Percentiles rank a stretch among this genome's conserved stretches.
phyloP scores from a whole-genome alignment of 2,329 filamentous ascomycete genomes.

The Graphiopsis chlorocephala region DNA sequence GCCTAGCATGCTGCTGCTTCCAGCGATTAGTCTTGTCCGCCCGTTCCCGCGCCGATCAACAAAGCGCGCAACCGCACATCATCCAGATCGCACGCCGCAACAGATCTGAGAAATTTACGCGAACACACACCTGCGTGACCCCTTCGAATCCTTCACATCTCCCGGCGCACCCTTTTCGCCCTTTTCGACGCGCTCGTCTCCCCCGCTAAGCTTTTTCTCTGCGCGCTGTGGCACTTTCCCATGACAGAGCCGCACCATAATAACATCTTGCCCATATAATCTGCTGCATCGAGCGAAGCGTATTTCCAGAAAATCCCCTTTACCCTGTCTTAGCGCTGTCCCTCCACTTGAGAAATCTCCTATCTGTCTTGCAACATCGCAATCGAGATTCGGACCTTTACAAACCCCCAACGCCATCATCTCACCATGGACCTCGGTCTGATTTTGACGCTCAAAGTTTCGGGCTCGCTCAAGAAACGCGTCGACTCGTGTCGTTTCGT shows the following conservation, averaged over 20 bases:
- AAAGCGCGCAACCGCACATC: not conserved
- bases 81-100: constrained; percentile 8
- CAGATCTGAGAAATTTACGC: constrained; percentile 10
- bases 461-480: not conserved
- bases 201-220: constrained; percentile 1
- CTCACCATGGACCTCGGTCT: not conserved
- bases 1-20: not conserved
- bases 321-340: not conserved
- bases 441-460: not conserved
- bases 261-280: constrained; percentile 3
- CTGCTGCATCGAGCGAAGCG: not conserved
- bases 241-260: constrained; percentile 2
- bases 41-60: constrained; percentile 4
- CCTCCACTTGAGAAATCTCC: not conserved
- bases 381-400: constrained; percentile 11
- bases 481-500: constrained; percentile 2
- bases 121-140: not conserved
- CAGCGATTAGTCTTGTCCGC: not conserved
- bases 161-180: not conserved
- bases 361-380: not conserved
- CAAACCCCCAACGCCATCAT: not conserved
- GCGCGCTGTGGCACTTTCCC: not conserved
- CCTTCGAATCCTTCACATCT: constrained; percentile 12
- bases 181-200: not conserved
- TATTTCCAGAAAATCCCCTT: not conserved